Conservation (phyloP, 2,329 filamentous ascomycete genomes). For the Cladophialophora yegresii region DNA sequence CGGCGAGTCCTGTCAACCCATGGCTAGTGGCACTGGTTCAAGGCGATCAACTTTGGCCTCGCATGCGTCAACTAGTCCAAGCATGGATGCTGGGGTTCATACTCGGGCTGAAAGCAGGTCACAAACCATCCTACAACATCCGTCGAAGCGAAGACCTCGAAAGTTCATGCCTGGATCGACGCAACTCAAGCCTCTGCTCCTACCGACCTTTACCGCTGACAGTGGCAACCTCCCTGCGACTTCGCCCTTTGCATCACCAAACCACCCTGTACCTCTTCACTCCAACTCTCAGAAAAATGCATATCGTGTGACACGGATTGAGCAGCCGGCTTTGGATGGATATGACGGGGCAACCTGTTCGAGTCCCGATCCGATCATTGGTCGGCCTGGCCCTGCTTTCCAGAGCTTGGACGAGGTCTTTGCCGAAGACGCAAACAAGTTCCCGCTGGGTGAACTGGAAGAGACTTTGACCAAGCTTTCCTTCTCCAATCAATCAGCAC, state of each 20-base stretch:
- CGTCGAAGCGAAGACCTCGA: constrained; percentile 40
- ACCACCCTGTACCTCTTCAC: constrained; percentile 3
- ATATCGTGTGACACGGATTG: neutral
- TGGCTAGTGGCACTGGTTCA: constrained; percentile 34
- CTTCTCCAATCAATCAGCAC: neutral
- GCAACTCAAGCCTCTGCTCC: constrained; percentile 42
- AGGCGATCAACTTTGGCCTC: constrained; percentile 26
- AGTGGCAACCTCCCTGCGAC: constrained; percentile 28
- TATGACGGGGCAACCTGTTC: constrained; percentile 31
- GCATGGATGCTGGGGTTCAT: constrained; percentile 5
- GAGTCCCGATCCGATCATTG: constrained; percentile 6
- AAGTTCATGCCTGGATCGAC: constrained; percentile 43
- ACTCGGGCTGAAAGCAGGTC: constrained; percentile 16
- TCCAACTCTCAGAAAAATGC: neutral
- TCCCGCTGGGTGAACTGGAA: neutral
- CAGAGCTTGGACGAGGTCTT: constrained; percentile 32
- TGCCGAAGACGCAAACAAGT: constrained; percentile 14
- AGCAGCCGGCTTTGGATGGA: constrained; percentile 33
- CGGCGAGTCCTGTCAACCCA: constrained; percentile 34
- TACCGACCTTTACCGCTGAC: constrained; percentile 37
- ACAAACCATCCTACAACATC: constrained; percentile 16
- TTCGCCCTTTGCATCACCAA: constrained; percentile 30
- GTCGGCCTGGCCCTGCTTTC: constrained; percentile 19
- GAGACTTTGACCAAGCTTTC: constrained; percentile 3
- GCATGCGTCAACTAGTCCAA: constrained; percentile 20